These are phyloP conservation scores for Micractinium conductrix DNA, from an alignment of 139 green algal species.

Conservation along the genomic window DNA sequence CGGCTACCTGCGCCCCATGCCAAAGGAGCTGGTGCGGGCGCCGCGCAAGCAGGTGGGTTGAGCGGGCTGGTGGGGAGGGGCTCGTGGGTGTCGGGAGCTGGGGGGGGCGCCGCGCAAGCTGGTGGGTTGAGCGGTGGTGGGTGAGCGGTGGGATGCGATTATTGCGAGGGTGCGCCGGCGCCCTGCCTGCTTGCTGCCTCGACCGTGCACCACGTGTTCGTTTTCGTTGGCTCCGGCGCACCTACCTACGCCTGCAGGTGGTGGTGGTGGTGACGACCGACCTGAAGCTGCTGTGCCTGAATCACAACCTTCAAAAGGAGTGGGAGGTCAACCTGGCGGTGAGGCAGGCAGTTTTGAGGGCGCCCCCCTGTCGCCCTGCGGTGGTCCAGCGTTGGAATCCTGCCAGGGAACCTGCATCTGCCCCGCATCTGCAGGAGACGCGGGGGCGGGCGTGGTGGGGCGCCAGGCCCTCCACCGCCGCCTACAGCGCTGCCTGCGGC, in stretches of 20 bases:
- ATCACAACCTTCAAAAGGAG: constrained; percentile 95
- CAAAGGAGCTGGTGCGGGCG: constrained; percentile 63
- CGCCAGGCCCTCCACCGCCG: too few relatives aligned
- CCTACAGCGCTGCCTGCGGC: not conserved
- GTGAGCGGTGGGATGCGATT: too few relatives aligned
- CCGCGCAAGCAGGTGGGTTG: constrained; percentile 70
- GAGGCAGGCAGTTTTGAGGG: not conserved
- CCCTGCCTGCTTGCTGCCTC: not conserved
- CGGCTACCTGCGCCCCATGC: constrained; percentile 79
- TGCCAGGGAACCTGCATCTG: too few relatives aligned
- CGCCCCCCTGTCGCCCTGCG: too few relatives aligned
- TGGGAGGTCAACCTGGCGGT: constrained; percentile 78
- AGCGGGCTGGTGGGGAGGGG: too few relatives aligned
- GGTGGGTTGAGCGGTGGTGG: constrained; percentile 37
- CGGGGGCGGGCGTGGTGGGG: too few relatives aligned
- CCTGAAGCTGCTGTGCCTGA: constrained; percentile 86
- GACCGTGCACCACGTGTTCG: not conserved
- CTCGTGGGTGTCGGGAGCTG: too few relatives aligned
- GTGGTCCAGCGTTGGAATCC: too few relatives aligned
- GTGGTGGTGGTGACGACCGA: constrained; percentile 88
- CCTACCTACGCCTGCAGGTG: constrained; percentile 69
- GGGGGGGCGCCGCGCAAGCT: constrained; percentile 76
- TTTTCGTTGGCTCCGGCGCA: not conserved
- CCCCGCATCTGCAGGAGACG: too few relatives aligned
- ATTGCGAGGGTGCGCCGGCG: too few relatives aligned